These are phyloP conservation scores for Plasmodium ovale DNA, from an alignment of 169 alveolate genomes.

Conservation along the genomic window DNA sequence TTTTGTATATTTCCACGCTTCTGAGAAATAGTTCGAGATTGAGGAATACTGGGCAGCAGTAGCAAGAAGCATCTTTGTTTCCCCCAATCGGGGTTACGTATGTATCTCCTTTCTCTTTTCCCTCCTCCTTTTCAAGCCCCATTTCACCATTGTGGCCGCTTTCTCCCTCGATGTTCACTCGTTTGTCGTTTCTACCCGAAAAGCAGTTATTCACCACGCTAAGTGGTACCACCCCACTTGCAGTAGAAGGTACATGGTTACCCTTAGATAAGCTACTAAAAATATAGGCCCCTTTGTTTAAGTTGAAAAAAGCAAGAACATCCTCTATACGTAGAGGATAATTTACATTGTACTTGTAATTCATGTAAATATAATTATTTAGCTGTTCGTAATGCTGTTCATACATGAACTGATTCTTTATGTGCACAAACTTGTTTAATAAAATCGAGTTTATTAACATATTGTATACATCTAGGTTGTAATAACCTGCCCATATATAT, in stretches of 20 bases:
- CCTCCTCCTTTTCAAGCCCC: neutral
- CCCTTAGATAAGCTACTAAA: neutral
- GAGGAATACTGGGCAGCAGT: slow-evolving; percentile 58
- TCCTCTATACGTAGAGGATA: slow-evolving; percentile 48
- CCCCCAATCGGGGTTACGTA: neutral
- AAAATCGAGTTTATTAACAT: slow-evolving; percentile 53
- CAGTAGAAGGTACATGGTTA: neutral
- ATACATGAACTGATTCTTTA: slow-evolving; percentile 12
- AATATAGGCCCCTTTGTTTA: neutral
- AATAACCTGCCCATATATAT: slow-evolving; percentile 76
- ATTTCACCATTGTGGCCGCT: neutral
- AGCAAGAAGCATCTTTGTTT: neutral
- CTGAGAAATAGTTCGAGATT: slow-evolving; percentile 47
- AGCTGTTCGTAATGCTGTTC: slow-evolving; percentile 41
- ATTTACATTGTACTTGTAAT: slow-evolving; percentile 50
- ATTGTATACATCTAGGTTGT: slow-evolving; percentile 66
- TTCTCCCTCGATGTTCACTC: neutral
- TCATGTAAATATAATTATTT: slow-evolving; percentile 40
- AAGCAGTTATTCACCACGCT: too few relatives aligned
- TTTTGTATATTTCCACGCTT: slow-evolving; percentile 69
- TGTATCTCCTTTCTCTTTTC: neutral
- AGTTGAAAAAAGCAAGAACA: slow-evolving; percentile 12
- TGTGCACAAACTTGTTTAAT: slow-evolving; percentile 41
- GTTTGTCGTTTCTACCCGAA: too few relatives aligned
- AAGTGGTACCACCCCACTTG: neutral